Evolutionary conservation across 192 early-diverging fungal genomes (phyloP).

Genomic region (Spizellomyces sp.): DNA sequence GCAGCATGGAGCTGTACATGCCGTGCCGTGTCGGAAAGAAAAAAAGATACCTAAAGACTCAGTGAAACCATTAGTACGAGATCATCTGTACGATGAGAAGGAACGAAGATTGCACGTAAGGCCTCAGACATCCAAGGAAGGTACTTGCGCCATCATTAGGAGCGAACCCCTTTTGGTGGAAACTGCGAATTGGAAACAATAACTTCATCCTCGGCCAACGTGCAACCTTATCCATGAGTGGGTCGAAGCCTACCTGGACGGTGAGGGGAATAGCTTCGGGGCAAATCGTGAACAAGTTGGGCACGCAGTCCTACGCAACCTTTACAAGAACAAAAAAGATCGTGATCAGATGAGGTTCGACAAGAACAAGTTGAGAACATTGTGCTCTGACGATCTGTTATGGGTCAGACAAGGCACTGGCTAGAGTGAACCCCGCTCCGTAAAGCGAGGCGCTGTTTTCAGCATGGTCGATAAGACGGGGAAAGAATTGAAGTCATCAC

Average conservation of each 20-base stretch:
- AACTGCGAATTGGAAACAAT: constrained; percentile 41
- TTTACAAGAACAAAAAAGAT: background rate
- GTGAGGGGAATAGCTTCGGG: background rate
- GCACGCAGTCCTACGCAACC: background rate
- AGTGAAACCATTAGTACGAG: no score
- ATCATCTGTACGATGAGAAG: background rate
- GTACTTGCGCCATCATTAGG: constrained; percentile 27
- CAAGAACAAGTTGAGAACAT: background rate
- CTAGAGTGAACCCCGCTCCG: constrained; percentile 39
- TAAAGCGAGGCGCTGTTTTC: constrained; percentile 39
- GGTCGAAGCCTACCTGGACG: background rate
- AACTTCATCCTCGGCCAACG: constrained; percentile 28
- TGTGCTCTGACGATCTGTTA: background rate
- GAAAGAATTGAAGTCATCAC: constrained; percentile 38
- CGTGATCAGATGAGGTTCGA: background rate
- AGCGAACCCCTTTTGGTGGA: constrained; percentile 30
- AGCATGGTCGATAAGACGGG: constrained; percentile 43
- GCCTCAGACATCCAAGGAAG: constrained; percentile 48
- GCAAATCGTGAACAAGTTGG: background rate
- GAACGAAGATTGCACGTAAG: background rate
- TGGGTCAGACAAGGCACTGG: constrained; percentile 39
- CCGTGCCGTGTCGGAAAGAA: background rate
- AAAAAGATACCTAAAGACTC: background rate
- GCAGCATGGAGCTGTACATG: no score
- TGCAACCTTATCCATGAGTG: background rate